A percentile compares a stretch with the other conserved stretches of the same genome.
phyloP scores from a whole-genome alignment of 148 eudicot genomes.

The Rhododendron mucronatum region DNA sequence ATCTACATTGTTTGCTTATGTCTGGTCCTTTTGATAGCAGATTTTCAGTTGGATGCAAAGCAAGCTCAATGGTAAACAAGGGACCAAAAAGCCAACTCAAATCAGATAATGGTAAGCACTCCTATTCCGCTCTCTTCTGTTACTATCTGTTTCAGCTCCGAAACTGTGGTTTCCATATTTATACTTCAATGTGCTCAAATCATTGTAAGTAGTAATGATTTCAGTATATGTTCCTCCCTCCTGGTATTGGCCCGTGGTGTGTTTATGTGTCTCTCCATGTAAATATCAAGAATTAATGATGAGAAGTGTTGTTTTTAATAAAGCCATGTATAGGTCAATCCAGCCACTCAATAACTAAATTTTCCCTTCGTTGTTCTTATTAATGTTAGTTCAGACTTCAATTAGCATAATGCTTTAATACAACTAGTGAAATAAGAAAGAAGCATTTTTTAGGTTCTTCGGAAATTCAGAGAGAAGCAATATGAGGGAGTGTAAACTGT shows the following conservation, averaged over 20 bases:
- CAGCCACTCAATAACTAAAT: neutral
- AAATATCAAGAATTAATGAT: neutral
- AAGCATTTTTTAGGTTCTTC: neutral
- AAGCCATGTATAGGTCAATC: neutral
- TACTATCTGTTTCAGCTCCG: neutral
- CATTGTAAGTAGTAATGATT: neutral
- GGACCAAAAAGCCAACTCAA: constrained; percentile 22
- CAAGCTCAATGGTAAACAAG: constrained; percentile 46
- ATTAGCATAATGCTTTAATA: neutral
- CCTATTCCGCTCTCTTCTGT: neutral
- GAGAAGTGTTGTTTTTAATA: neutral
- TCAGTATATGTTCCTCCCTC: neutral
- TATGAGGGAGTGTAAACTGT: neutral
- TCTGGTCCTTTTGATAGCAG: constrained; percentile 26
- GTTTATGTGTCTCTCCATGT: neutral
- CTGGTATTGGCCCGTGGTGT: neutral
- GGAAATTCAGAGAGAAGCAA: neutral
- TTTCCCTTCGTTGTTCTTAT: neutral
- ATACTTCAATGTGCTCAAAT: neutral
- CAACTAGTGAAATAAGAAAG: neutral
- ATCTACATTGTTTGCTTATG: neutral
- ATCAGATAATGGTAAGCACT: constrained; percentile 17
- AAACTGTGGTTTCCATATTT: neutral
- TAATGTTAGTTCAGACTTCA: neutral
- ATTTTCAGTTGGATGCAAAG: constrained; percentile 65